Base-by-base conservation (phyloP, 805 yeast genomes). In the Candida sphagnicola region DNA sequence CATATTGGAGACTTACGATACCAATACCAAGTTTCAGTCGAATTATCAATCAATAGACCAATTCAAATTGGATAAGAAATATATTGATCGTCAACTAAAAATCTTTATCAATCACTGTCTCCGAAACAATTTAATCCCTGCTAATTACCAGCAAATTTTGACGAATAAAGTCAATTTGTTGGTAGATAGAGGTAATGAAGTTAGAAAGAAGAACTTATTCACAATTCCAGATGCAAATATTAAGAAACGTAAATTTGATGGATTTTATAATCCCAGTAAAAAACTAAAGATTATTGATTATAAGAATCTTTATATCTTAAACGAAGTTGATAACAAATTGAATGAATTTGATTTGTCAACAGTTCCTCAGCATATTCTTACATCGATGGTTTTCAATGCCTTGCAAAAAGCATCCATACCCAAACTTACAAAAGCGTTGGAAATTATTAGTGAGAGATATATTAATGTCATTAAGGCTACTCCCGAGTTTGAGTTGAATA, bases 371-470 rank as follows among this genome's bases (percentile, higher is more conserved):
- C 77, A 78, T 36, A 68, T 83, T 1, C 72, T 89, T 40, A 73
- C 72, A 16, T 72, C 76, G 32, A 81, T 82, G 73, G 86, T 82
- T 12, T 65, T 77, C 40, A 74, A 77, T 1, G 88, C 95, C 0
- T 65, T 93, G 40, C 65, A 71, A 13, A 73, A 73, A 31, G 75
- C 77, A 0, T 74, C 76, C 35, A 62, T 72, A 0, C 65, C 66
- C 3, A 74, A 70, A 42, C 66, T 91, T 18, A 67, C 77, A 12
- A 75, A 78, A 38, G 95, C 87, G 2, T 62, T 89, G 42, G 76
- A 77, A n/a, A 78, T 86, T 29, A 75, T 87, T 4, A 70, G 78
- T 12, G 75, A 81, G 8, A 70, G 97, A 44, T 85, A 83, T 50
- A 61, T 70, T 8, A 75, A 73, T 50, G 65, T 53, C 6, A 24